Conservation (phyloP, 2,329 filamentous ascomycete genomes). For the Aspergillus bombycis region DNA sequence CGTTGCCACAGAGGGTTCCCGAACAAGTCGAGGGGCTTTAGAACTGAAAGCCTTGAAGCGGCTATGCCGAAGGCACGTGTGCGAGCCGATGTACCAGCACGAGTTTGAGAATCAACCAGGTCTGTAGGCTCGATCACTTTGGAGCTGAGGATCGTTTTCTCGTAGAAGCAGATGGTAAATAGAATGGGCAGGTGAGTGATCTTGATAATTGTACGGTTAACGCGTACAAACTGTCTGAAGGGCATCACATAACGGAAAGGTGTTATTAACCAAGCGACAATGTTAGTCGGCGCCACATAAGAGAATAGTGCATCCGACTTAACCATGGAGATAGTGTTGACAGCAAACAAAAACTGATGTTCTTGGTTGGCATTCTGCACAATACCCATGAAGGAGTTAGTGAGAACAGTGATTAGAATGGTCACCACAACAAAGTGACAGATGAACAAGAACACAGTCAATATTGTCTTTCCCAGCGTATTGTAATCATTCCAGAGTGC, state of each 20-base stretch:
- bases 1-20: conserved; percentile 85
- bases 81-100: conserved; percentile 54
- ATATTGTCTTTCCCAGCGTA: conserved; percentile 71
- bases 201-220: conserved; percentile 92
- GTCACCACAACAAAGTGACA: conserved; percentile 95
- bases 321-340: conserved; percentile 97
- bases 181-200: conserved; percentile 85
- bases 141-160: conserved; percentile 75
- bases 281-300: conserved; percentile 88
- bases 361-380: conserved; percentile 92
- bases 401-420: conserved; percentile 92
- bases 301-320: conserved; percentile 97
- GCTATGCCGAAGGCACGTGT: conserved; percentile 61
- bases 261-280: conserved; percentile 86
- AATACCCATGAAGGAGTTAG: conserved; percentile 94
- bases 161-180: conserved; percentile 84
- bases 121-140: conserved; percentile 82
- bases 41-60: conserved; percentile 73
- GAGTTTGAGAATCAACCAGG: conserved; percentile 72
- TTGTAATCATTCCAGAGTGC: conserved; percentile 84
- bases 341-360: conserved; percentile 88
- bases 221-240: conserved; percentile 76
- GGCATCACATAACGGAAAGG: conserved; percentile 80
- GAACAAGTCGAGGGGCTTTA: conserved; percentile 61
- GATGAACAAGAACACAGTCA: conserved; percentile 86